Evolutionary conservation across 345 rosid genomes (phyloP), one percentile per base, ranked within the genome.

Genomic region (Gossypium anomalum): DNA sequence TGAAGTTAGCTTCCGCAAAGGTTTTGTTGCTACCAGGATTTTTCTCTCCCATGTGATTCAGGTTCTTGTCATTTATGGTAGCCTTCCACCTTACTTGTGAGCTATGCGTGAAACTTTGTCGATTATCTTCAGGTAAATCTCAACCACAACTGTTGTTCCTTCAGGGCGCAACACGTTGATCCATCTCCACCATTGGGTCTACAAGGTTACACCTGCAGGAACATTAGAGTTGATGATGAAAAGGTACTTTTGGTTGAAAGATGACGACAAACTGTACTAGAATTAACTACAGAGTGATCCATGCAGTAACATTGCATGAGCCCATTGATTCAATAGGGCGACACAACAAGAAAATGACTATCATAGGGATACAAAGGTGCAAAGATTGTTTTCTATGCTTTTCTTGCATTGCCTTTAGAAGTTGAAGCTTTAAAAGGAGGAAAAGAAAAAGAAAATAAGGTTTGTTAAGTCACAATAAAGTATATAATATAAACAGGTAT

Each of bases 101-200:
- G 89, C 94, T 73, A 91, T 81, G 76, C 80, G 83, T 45, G 82
- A 80, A n/a, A 89, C 93, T 82, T 81, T 90, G 70, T 95, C 99
- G 43, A 95, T 80, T 11, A 88, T n/a, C 91, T 78, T 95, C 98
- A 2, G 96, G 96, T 29, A 90, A 79, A 78, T 91, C 98, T 48
- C 93, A 61, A 95, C 83, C 68, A 95, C 64, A 53, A 93, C 96
- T 2, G 84, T n/a, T n/a, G n/a, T 90, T 61, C 97, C 99, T 77
- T 86, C 89, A 16, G 98, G 97, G 53, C 97, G 98, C 83, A 95
- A 67, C 64, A 93, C 90, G n/a, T 38, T 98, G 78, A 71, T 95
- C 99, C 87, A 95, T 90, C 86, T 95, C 99, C 60, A 93, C 93
- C 90, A 95, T 85, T 66, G 93, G 64, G 83, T 93, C 97, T 67